These are phyloP conservation scores for Ustilago curta DNA, from an alignment of 1,284 basidiomycete species.

Conservation along the genomic window DNA sequence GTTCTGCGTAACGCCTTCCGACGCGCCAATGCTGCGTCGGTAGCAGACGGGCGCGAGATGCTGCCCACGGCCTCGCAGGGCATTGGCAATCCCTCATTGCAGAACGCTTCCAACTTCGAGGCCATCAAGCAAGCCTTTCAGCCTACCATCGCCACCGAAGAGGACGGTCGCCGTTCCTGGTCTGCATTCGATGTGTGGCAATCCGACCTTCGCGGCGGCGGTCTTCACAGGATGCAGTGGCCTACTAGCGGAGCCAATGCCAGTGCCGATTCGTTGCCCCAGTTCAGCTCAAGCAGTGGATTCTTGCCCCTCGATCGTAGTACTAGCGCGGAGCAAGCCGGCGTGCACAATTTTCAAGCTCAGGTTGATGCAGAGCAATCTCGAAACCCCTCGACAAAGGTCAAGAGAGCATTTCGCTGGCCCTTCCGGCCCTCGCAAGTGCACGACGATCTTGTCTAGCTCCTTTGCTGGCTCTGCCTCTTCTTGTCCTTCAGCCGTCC, in stretches of 20 bases:
- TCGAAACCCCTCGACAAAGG: constrained; percentile 39
- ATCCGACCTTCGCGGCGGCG: constrained; percentile 37
- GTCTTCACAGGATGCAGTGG: constrained; percentile 29
- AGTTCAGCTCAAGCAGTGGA: constrained; percentile 27
- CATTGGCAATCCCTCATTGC: constrained; percentile 30
- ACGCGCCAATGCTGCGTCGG: constrained; percentile 36
- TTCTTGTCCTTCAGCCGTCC: neutral
- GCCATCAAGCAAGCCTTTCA: constrained; percentile 60
- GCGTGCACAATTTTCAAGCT: constrained; percentile 2
- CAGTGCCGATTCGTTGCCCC: constrained; percentile 47
- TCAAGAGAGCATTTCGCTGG: constrained; percentile 54
- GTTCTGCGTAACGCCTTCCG: constrained; percentile 41
- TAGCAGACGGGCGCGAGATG: constrained; percentile 18
- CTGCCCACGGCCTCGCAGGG: constrained; percentile 21
- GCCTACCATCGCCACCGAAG: constrained; percentile 47
- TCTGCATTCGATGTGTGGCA: constrained; percentile 61
- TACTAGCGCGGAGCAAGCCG: constrained; percentile 32
- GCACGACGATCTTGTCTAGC: constrained; percentile 38
- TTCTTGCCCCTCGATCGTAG: constrained; percentile 47
- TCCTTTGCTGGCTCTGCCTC: neutral
- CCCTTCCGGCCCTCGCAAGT: constrained; percentile 49
- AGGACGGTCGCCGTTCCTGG: constrained; percentile 59
- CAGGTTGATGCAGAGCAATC: constrained; percentile 25
- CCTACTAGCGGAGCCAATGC: constrained; percentile 29
- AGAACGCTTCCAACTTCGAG: constrained; percentile 55